These are phyloP conservation scores for Kluyveromyces sp. DNA, from an alignment of 1,139 yeast genomes.

Conservation along the genomic window DNA sequence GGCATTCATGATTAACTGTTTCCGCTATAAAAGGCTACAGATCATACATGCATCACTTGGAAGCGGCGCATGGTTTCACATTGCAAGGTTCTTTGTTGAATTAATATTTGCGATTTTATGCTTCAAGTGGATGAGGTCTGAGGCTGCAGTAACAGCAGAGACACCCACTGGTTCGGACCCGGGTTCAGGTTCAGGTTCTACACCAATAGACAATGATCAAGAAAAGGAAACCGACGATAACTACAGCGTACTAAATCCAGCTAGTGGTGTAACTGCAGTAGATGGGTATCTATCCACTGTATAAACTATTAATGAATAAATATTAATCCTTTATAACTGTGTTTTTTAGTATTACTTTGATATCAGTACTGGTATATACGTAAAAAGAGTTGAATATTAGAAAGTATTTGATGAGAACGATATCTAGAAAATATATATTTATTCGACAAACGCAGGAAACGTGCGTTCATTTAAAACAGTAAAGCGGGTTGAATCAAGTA, in stretches of 20 bases:
- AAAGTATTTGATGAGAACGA: no score
- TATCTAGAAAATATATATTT: no score
- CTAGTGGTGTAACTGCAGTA: constrained; percentile 3
- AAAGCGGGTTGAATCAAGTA: neutral
- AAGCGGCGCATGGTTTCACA: constrained; percentile 2
- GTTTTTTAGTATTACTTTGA: no score
- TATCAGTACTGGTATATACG: no score
- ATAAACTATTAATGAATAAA: neutral
- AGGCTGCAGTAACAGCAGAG: neutral
- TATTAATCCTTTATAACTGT: no score
- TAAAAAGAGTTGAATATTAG: neutral
- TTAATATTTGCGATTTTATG: constrained; percentile 1
- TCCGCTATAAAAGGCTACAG: constrained; percentile 3
- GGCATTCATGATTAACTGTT: constrained; percentile 2
- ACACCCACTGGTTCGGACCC: no score
- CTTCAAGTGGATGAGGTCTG: neutral
- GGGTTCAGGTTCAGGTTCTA: neutral
- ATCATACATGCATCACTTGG: constrained; percentile 3
- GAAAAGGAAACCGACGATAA: neutral
- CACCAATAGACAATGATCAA: neutral
- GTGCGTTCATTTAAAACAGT: neutral
- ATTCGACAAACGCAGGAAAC: no score
- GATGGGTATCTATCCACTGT: neutral
- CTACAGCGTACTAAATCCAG: neutral
- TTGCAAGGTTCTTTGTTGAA: constrained; percentile 1